Conservation (phyloP, 805 yeast genomes). For the Candida alai region DNA sequence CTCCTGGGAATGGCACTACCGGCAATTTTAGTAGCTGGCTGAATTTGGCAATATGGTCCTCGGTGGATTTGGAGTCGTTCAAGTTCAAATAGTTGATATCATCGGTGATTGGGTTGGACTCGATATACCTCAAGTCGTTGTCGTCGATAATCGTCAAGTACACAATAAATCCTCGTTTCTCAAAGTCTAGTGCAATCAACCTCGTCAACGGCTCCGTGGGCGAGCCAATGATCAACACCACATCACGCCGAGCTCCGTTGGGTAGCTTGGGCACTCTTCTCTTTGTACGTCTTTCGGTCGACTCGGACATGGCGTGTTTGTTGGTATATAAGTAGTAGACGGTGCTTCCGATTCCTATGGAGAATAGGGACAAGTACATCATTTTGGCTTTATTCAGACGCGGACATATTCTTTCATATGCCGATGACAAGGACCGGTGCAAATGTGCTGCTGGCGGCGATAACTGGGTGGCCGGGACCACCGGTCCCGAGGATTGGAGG, state of each 20-base stretch:
- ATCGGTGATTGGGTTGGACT: slow-evolving; percentile 53
- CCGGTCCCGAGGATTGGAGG: slow-evolving; percentile 3
- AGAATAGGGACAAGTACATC: slow-evolving; percentile 15
- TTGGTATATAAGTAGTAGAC: background rate
- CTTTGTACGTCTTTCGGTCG: slow-evolving; percentile 12
- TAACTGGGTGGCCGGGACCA: background rate
- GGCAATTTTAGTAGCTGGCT: slow-evolving; percentile 47
- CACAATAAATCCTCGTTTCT: slow-evolving; percentile 76
- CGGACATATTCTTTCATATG: background rate
- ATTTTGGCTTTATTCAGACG: background rate
- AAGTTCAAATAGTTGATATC: slow-evolving; percentile 68
- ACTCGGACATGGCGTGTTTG: slow-evolving; percentile 1
- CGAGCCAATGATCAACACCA: slow-evolving; percentile 70
- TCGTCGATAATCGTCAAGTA: slow-evolving; percentile 70
- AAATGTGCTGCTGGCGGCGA: slow-evolving; percentile 4
- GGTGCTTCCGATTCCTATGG: slow-evolving; percentile 24
- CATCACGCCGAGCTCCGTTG: slow-evolving; percentile 74
- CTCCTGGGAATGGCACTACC: slow-evolving; percentile 57
- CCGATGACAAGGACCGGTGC: background rate
- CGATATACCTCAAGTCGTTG: slow-evolving; percentile 49
- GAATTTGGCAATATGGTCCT: slow-evolving; percentile 47
- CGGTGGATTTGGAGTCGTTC: slow-evolving; percentile 38
- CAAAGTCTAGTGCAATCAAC: slow-evolving; percentile 68
- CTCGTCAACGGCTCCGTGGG: slow-evolving; percentile 72
- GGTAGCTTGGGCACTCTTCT: slow-evolving; percentile 60